A percentile compares a stretch with the other conserved stretches of the same genome.
phyloP scores from a whole-genome alignment of 176 grass and related monocot species.

The Eragrostis nindensis region DNA sequence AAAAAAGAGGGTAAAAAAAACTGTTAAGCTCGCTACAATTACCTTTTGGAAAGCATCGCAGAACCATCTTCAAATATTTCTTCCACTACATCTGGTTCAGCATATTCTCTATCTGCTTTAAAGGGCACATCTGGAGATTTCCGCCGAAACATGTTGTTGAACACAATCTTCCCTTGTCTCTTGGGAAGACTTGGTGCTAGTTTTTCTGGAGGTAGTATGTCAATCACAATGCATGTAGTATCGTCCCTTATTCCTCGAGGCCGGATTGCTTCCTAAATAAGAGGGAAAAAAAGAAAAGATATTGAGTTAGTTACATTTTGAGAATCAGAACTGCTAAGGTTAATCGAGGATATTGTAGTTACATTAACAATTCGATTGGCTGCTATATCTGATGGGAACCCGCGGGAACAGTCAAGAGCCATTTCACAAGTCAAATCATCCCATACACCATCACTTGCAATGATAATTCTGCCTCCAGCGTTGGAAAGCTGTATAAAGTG shows the following conservation, averaged over 20 bases:
- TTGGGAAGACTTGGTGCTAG: conserved; percentile 52
- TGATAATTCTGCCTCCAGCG: conserved; percentile 85
- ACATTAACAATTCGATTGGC: conserved; percentile 94
- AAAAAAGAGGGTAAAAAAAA: conserved; percentile 2
- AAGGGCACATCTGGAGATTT: conserved; percentile 52
- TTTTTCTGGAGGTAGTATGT: conserved; percentile 86
- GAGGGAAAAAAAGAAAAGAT: conserved; percentile 24
- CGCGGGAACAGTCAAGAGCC: conserved; percentile 75
- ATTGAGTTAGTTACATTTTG: conserved; percentile 26
- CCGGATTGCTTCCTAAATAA: conserved; percentile 76
- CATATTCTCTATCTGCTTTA: conserved; percentile 53
- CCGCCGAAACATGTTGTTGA: conserved; percentile 78
- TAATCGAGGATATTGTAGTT: conserved; percentile 34
- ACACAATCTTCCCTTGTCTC: conserved; percentile 63
- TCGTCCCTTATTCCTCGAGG: conserved; percentile 87
- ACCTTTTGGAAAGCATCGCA: conserved; percentile 75
- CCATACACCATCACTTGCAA: conserved; percentile 98
- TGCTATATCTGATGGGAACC: conserved; percentile 64
- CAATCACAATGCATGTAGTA: conserved; percentile 96
- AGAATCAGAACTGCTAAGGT: conserved; percentile 25
- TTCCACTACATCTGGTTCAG: conserved; percentile 86
- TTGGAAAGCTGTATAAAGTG: conserved; percentile 76
- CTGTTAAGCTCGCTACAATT: conserved; percentile 3
- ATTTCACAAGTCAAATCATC: conserved; percentile 86
- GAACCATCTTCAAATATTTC: conserved; percentile 98